A percentile compares a stretch with the other conserved stretches of the same genome.
Evolutionary conservation across 495 filamentous ascomycete genomes (phyloP).

Genomic region (Hypoxylon lenormandii): DNA sequence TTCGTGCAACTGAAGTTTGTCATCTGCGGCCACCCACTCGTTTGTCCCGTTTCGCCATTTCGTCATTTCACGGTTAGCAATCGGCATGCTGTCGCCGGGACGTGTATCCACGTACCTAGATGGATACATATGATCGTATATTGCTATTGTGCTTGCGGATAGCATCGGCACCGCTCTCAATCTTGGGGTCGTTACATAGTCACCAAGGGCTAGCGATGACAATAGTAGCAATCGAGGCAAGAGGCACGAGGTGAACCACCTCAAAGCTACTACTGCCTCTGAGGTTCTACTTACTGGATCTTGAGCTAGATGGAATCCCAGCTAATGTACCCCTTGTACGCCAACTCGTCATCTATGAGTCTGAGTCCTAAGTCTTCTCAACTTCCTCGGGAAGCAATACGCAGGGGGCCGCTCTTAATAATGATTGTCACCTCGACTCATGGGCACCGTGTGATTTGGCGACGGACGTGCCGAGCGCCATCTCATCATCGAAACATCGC

Average conservation of each 20-base stretch:
- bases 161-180: too few relatives aligned
- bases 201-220: too few relatives aligned
- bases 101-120: background rate
- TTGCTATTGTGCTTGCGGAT: too few relatives aligned
- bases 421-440: slow-evolving; percentile 2
- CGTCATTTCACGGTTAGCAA: background rate
- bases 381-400: slow-evolving; percentile 27
- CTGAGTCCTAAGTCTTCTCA: background rate
- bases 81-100: background rate
- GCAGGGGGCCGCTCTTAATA: slow-evolving; percentile 41
- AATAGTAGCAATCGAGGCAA: too few relatives aligned
- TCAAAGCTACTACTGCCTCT: too few relatives aligned
- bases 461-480: background rate
- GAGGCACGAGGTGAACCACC: too few relatives aligned
- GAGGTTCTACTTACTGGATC: too few relatives aligned
- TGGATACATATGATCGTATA: too few relatives aligned
- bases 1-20: slow-evolving; percentile 24
- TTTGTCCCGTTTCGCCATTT: slow-evolving; percentile 27
- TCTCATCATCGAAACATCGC: background rate
- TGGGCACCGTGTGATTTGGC: background rate
- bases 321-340: background rate
- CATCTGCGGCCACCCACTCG: slow-evolving; percentile 30
- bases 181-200: too few relatives aligned
- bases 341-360: too few relatives aligned
- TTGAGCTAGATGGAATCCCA: too few relatives aligned